phyloP scores from a whole-genome alignment of 2,329 filamentous ascomycete species.

The Aspergillus neotritici region DNA sequence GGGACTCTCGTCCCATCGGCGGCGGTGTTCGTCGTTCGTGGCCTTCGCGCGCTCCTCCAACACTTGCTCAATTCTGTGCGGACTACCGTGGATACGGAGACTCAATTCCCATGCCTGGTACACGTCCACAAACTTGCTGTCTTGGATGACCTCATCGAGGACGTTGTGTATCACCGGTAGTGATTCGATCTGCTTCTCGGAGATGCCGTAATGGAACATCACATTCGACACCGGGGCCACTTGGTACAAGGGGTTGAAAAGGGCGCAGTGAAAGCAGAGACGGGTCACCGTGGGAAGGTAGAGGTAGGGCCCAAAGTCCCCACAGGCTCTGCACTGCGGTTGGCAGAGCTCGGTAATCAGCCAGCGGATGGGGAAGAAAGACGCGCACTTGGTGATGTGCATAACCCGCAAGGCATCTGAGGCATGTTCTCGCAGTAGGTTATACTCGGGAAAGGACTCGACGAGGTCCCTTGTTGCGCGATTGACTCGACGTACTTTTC shows the following conservation, averaged over 20 bases:
- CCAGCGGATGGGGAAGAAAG: slow-evolving; percentile 3
- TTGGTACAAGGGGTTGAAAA: slow-evolving; percentile 1
- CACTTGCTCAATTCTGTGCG: background rate
- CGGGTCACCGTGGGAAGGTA: slow-evolving; percentile 7
- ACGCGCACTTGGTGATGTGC: background rate
- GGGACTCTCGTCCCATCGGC: too few relatives aligned
- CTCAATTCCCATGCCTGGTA: too few relatives aligned
- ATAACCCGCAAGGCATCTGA: background rate
- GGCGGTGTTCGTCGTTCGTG: too few relatives aligned
- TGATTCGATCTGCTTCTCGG: background rate
- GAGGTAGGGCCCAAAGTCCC: slow-evolving; percentile 8
- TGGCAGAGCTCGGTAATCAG: slow-evolving; percentile 6
- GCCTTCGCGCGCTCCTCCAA: background rate
- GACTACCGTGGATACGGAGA: too few relatives aligned
- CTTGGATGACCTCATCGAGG: background rate
- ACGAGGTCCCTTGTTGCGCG: background rate
- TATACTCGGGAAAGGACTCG: slow-evolving; percentile 5
- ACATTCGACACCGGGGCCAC: background rate
- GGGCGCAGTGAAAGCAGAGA: slow-evolving; percentile 7
- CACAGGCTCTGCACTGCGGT: slow-evolving; percentile 8
- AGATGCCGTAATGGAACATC: background rate
- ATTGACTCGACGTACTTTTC: slow-evolving; percentile 5
- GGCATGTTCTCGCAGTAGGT: slow-evolving; percentile 1
- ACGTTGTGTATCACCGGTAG: slow-evolving; percentile 2
- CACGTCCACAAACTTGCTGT: too few relatives aligned